Percentiles rank a stretch among this genome's conserved stretches.
Evolutionary conservation across 768 basidiomycete genomes (phyloP).

Genomic region (Cystobasidium tubakii): DNA sequence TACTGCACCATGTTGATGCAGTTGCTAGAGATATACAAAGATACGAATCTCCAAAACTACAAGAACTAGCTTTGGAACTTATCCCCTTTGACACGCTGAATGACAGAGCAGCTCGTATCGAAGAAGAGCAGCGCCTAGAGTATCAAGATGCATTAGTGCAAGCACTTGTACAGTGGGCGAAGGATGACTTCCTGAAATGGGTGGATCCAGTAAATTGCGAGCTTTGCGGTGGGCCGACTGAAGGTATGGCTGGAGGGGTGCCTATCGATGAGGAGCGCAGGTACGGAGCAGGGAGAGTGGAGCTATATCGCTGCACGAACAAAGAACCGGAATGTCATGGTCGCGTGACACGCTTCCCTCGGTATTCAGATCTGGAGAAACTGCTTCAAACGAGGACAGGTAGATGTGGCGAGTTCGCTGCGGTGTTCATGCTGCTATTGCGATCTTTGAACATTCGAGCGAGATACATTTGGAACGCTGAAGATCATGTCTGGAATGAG

Average conservation of each 20-base stretch:
- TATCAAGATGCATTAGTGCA: constrained; percentile 31
- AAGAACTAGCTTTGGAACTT: constrained; percentile 13
- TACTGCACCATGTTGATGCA: not conserved
- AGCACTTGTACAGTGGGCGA: constrained; percentile 29
- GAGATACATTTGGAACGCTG: constrained; percentile 28
- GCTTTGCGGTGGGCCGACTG: constrained; percentile 4
- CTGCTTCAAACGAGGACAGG: constrained; percentile 26
- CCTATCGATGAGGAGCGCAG: not conserved
- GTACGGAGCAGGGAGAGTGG: constrained; percentile 16
- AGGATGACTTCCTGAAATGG: constrained; percentile 30
- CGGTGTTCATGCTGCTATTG: constrained; percentile 20
- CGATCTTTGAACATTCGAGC: constrained; percentile 17
- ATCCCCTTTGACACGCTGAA: constrained; percentile 28
- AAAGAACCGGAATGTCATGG: not conserved
- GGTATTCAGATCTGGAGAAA: constrained; percentile 15
- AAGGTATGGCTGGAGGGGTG: not conserved
- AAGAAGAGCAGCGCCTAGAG: not conserved
- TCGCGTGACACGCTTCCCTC: constrained; percentile 15
- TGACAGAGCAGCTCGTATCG: not conserved
- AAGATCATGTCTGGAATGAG: constrained; percentile 36
- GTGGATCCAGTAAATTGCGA: constrained; percentile 19
- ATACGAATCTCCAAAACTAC: constrained; percentile 13
- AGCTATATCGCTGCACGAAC: constrained; percentile 19
- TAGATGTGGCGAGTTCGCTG: constrained; percentile 34
- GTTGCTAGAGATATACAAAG: not conserved